These are phyloP conservation scores for Cladosporium sphaerospermum DNA, from an alignment of 2,329 filamentous ascomycete species.

Conservation along the genomic window DNA sequence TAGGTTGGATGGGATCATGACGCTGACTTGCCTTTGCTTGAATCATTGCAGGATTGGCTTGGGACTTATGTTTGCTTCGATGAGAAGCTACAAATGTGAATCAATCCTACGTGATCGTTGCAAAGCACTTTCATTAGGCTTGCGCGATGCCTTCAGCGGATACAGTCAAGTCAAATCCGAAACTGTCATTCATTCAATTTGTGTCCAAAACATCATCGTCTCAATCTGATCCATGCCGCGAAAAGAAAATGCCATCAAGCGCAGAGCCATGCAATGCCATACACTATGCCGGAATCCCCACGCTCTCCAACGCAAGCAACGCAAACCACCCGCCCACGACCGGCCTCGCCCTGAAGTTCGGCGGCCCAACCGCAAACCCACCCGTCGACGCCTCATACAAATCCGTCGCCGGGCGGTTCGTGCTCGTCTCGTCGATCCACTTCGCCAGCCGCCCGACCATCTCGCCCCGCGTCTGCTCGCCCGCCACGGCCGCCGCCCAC, in stretches of 20 bases:
- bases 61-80: no score
- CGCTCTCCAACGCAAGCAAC: slow-evolving; percentile 33
- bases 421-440: slow-evolving; percentile 45
- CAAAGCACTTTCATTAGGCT: no score
- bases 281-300: slow-evolving; percentile 12
- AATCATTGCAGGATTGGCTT: no score
- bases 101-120: no score
- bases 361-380: slow-evolving; percentile 30
- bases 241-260: no score
- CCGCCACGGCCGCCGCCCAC: slow-evolving; percentile 17
- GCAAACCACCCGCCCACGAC: slow-evolving; percentile 48
- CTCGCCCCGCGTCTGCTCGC: neutral
- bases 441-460: slow-evolving; percentile 24
- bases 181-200: neutral
- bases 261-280: no score
- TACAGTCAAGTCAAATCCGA: neutral
- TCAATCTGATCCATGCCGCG: no score
- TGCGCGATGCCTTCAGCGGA: no score
- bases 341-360: slow-evolving; percentile 45
- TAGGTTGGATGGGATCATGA: no score
- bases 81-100: no score
- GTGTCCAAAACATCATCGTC: neutral
- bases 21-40: no score
- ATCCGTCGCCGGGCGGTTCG: slow-evolving; percentile 44
- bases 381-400: slow-evolving; percentile 42